Evolutionary conservation across 345 rosid genomes (phyloP), one percentile per base, ranked within the genome.

Genomic region (Hibiscus tridactylites): DNA sequence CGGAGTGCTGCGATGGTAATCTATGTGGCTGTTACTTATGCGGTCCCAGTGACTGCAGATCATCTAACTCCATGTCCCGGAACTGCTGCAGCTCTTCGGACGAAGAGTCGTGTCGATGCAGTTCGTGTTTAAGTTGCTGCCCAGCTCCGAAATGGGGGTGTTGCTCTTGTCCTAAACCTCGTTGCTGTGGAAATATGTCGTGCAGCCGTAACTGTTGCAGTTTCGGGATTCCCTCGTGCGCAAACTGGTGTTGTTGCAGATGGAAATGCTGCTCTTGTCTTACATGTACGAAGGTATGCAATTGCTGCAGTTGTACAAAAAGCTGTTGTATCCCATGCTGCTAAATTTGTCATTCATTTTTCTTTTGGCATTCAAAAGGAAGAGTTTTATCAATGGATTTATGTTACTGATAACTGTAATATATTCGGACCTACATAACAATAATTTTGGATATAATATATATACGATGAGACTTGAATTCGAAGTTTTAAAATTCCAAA

Each of bases 281-380:
- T 71, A 85, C 73, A 76, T 88, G 88, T 76, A 85, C 88, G 2
- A 85, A 84, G 84, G 73, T 80, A 66, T 73, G 73, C 53, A 78
- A 57, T 78, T 84, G 74, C 71, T 74, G 79, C 75, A 74, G 81
- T 66, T 81, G 91, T 82, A 78, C 64, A 77, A 78, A 79, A 62
- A 29, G 31, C n/a, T 84, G 85, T 60, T 85, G 89, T 79, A 81
- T 82, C 65, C 88, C 87, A 50, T 81, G 91, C 58, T 87, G 86
- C 80, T 74, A 82, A 69, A 44, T 44, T 42, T 76, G 52, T 70
- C 50, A 67, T 73, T 73, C 63, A 39, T 6, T 39, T 39, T 39
- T 21, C 24, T 39, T 35, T 5, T 4, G 6, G 37, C 35, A 31
- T 31, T 31, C 35, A 31, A 31, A 31, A 31, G 37, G 37, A 35